These are phyloP conservation scores for Syncephalastrum racemosum DNA, from an alignment of 371 early-diverging fungal genomes.

Conservation along the genomic window DNA sequence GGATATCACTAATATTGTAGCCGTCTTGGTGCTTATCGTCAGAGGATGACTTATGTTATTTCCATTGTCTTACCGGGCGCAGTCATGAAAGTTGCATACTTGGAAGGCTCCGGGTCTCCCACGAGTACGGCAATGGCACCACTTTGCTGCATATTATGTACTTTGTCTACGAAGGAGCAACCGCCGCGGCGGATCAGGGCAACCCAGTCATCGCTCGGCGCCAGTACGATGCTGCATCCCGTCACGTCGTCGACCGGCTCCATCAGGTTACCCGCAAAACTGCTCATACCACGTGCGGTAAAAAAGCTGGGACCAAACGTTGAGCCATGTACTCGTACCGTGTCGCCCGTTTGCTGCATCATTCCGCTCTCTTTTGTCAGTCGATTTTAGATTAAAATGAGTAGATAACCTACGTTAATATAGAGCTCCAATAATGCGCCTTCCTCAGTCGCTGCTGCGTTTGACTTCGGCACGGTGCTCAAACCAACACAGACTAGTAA, in stretches of 20 bases:
- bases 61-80: conserved; percentile 57
- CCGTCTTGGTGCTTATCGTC: not conserved
- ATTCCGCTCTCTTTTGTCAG: no score
- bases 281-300: no score
- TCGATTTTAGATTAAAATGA: no score
- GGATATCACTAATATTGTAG: conserved; percentile 72
- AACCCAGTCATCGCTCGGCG: conserved; percentile 63
- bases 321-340: no score
- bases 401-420: no score
- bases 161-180: conserved; percentile 86
- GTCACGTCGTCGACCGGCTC: conserved; percentile 30
- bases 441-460: no score
- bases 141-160: conserved; percentile 80
- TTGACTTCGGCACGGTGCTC: no score
- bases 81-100: conserved; percentile 84
- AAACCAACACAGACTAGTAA: no score
- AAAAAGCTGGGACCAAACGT: no score
- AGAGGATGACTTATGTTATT: not conserved
- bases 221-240: conserved; percentile 33
- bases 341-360: no score
- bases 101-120: conserved; percentile 68
- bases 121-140: conserved; percentile 89
- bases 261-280: conserved; percentile 35
- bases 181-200: conserved; percentile 81
- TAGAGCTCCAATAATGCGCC: no score